A percentile compares a stretch with the other conserved stretches of the same genome.
phyloP scores from a whole-genome alignment of 163 green algal species.

The Trebouxiophyceae sp. region DNA sequence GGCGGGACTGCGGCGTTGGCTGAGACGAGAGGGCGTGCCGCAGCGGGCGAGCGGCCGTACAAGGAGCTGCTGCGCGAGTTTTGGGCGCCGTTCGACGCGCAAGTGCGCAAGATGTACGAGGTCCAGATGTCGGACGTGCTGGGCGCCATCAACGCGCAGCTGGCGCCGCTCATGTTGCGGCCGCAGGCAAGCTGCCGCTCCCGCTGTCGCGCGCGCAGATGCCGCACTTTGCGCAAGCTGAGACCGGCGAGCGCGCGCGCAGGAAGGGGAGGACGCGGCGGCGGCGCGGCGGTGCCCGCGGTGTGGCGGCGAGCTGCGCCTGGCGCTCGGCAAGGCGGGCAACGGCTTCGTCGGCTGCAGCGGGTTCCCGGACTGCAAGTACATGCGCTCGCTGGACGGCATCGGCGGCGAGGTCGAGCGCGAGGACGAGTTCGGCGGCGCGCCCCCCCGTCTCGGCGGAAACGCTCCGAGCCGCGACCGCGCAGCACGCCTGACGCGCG shows the following conservation, averaged over 20 bases:
- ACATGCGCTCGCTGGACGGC: slow-evolving; percentile 13
- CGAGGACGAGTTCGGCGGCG: neutral
- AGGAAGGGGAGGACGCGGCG: slow-evolving; percentile 2
- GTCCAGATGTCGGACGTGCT: slow-evolving; percentile 31
- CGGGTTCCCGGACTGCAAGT: slow-evolving; percentile 40
- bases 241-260: neutral
- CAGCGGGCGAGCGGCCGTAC: slow-evolving; percentile 44
- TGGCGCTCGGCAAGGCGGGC: slow-evolving; percentile 43
- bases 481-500: too few relatives aligned
- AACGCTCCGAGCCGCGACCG: too few relatives aligned
- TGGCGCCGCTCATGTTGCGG: slow-evolving; percentile 22
- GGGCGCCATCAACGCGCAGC: slow-evolving; percentile 20
- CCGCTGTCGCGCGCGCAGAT: neutral
- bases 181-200: neutral
- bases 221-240: neutral
- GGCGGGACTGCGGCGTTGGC: too few relatives aligned
- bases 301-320: slow-evolving; percentile 45
- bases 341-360: slow-evolving; percentile 68
- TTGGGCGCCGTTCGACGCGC: slow-evolving; percentile 47
- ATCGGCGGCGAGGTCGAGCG: neutral
- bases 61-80: slow-evolving; percentile 48
- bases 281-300: slow-evolving; percentile 46
- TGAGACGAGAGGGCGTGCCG: neutral
- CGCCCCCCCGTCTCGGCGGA: neutral
- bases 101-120: slow-evolving; percentile 1